Evolutionary conservation across 1,139 yeast genomes (phyloP), one percentile per base, ranked within the genome.

Genomic region (Zygoascus meyerae): DNA sequence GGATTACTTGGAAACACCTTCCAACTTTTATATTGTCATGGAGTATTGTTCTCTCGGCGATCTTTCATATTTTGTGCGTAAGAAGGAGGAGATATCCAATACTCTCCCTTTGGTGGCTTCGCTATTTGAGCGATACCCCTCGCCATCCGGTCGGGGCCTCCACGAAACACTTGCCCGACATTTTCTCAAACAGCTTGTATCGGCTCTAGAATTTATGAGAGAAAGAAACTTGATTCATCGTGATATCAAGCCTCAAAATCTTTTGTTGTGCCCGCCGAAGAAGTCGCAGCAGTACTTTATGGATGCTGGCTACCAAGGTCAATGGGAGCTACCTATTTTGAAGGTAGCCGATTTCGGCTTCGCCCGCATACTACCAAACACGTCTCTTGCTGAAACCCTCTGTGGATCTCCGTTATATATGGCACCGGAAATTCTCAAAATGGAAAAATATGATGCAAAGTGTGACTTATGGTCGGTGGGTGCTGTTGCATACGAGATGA

Each of bases 391-490:
- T 1, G 98, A 92, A 65, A 92, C 98, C 2, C 71, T 92, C 54
- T 92, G 98, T 72, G 98, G 98, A 1, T 86, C 96, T 9, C 98
- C 98, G 1, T 61, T 92, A 41, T 92, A 94, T 65, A 92, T 92
- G 98, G 98, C 98, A 0, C 98, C 98, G 0, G 98, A 92, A 66
- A 94, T 92, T 44, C 73, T 92, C 58, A 75, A 95, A 53, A 89
- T 87, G 63, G 97, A 94, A 63, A 92, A 89, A 66, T 92, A 92
- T 67, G 89, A 90, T 59, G 98, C 97, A 3, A 90, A 89, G 63
- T 97, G 97, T 0, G 98, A 92, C 64, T 70, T 92, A 53, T 92
- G 98, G 98, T 87, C 97, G 1, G 96, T 92, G 4, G 98, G 98
- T 3, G 95, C 97, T 0, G 97, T 92, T 0, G 69, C 89, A 12